phyloP scores from a whole-genome alignment of 192 early-diverging fungal species.

The Diversispora epigaea region DNA sequence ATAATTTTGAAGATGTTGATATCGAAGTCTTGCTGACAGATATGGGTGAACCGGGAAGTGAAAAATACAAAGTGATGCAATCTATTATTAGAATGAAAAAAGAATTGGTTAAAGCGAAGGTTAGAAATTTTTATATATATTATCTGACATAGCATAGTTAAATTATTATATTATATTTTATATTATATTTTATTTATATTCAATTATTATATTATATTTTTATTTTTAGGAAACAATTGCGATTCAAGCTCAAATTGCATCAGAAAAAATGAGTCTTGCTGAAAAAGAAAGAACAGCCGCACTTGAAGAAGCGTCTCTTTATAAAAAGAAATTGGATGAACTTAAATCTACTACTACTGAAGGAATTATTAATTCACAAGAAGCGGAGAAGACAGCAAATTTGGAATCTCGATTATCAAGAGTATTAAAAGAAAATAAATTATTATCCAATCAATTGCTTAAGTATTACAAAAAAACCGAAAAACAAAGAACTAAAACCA shows the following conservation, averaged over 20 bases:
- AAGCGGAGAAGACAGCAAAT: constrained; percentile 42
- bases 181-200: too few species aligned
- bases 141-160: too few species aligned
- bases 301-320: constrained; percentile 53
- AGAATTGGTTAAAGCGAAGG: constrained; percentile 46
- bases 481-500: constrained; percentile 45
- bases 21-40: constrained; percentile 37
- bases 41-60: constrained; percentile 36
- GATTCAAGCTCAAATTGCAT: constrained; percentile 30
- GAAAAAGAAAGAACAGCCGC: constrained; percentile 51
- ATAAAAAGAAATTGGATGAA: constrained; percentile 45
- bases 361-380: neutral
- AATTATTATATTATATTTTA: too few species aligned
- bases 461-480: constrained; percentile 47
- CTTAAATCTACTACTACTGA: too few species aligned
- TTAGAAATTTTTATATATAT: neutral
- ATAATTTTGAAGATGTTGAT: constrained; percentile 18
- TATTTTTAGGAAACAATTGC: constrained; percentile 34
- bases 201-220: too few species aligned
- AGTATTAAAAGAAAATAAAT: constrained; percentile 44
- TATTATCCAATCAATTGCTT: constrained; percentile 35
- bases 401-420: constrained; percentile 46
- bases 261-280: constrained; percentile 36
- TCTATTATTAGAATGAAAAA: constrained; percentile 49
- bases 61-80: constrained; percentile 51